Evolutionary conservation across 345 rosid species (phyloP).

Genomic region (Arabidopsis arenosa): DNA sequence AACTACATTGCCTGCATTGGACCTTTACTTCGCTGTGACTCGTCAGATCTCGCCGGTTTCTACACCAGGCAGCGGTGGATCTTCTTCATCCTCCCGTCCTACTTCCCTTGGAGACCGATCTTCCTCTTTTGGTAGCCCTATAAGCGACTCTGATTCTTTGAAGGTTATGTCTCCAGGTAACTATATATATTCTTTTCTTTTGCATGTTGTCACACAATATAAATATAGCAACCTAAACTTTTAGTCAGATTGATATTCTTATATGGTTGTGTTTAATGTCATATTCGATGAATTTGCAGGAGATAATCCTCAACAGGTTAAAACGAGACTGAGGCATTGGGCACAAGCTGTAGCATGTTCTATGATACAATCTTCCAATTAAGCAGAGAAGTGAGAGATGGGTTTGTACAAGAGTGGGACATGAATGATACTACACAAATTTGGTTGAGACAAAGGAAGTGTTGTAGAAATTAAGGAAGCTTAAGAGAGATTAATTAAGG

Average conservation of each 20-base stretch:
- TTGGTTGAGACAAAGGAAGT: slow-evolving; percentile 1
- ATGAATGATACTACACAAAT: slow-evolving; percentile 8
- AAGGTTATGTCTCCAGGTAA: slow-evolving; percentile 79
- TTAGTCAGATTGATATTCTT: background rate
- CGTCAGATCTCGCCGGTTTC: slow-evolving; percentile 79
- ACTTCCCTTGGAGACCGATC: slow-evolving; percentile 54
- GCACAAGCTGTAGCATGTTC: slow-evolving; percentile 77
- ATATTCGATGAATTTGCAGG: slow-evolving; percentile 45
- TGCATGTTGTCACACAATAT: background rate
- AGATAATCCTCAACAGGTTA: slow-evolving; percentile 67
- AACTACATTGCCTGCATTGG: slow-evolving; percentile 85
- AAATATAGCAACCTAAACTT: background rate
- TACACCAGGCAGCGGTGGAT: slow-evolving; percentile 62
- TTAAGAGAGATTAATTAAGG: slow-evolving; percentile 23
- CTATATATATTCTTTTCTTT: too few species aligned
- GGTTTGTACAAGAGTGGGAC: slow-evolving; percentile 31
- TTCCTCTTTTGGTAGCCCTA: slow-evolving; percentile 69
- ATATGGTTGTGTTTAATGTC: slow-evolving; percentile 9
- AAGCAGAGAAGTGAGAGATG: slow-evolving; percentile 28
- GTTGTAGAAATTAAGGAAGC: background rate
- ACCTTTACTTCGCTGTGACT: slow-evolving; percentile 86
- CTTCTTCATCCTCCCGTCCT: slow-evolving; percentile 51
- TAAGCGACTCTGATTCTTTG: slow-evolving; percentile 70
- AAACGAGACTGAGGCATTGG: slow-evolving; percentile 69
- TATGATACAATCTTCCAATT: slow-evolving; percentile 50